phyloP scores from a whole-genome alignment of 371 early-diverging fungal genomes.

The Mortierella sp. region DNA sequence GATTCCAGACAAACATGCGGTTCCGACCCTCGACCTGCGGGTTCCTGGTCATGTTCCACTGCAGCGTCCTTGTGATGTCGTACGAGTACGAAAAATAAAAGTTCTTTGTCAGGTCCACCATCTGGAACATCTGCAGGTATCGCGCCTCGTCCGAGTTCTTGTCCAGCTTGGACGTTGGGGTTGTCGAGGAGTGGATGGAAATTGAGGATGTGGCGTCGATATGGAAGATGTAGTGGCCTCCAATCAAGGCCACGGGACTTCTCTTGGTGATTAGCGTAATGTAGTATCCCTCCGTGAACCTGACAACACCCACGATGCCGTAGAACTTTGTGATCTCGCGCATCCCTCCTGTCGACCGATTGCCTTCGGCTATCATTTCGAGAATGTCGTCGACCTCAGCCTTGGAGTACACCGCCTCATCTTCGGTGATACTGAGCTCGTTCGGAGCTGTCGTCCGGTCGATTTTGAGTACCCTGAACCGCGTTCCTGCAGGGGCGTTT shows the following conservation, averaged over 20 bases:
- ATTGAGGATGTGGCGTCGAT: constrained; percentile 92
- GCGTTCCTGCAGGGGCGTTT: constrained; percentile 75
- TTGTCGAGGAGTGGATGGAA: constrained; percentile 66
- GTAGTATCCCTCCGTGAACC: constrained; percentile 94
- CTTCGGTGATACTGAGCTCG: constrained; percentile 75
- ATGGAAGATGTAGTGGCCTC: constrained; percentile 96
- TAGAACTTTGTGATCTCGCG: constrained; percentile 74
- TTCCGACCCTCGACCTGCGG: constrained; percentile 62
- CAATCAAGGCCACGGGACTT: constrained; percentile 91
- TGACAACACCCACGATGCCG: constrained; percentile 87
- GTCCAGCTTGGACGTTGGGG: constrained; percentile 75
- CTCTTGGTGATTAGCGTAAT: constrained; percentile 90
- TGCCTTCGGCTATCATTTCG: constrained; percentile 86
- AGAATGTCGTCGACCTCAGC: constrained; percentile 81
- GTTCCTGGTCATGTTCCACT: constrained; percentile 83
- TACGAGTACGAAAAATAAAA: constrained; percentile 96
- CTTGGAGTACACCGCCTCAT: constrained; percentile 80
- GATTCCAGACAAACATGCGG: constrained; percentile 97
- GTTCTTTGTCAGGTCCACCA: constrained; percentile 88
- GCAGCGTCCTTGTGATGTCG: constrained; percentile 92
- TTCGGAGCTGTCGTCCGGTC: constrained; percentile 74
- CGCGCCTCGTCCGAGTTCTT: constrained; percentile 85
- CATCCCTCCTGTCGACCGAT: constrained; percentile 82
- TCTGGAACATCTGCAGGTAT: constrained; percentile 80
- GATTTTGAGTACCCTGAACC: constrained; percentile 89